phyloP scores from a whole-genome alignment of 352 stramenopile species.

The Peronospora farinosa region DNA sequence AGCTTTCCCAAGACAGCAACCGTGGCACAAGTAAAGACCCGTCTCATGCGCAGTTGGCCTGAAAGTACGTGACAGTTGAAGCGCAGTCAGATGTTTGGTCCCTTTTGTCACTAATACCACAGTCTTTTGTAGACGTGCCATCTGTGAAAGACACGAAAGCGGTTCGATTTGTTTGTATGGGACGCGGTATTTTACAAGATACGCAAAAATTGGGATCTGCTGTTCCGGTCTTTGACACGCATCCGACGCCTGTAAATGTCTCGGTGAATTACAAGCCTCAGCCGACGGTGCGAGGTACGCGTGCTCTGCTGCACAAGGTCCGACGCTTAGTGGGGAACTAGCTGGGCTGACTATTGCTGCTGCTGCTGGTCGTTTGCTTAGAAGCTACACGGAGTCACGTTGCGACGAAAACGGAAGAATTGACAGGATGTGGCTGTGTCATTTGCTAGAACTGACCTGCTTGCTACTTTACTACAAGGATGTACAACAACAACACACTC shows the following conservation, averaged over 20 bases:
- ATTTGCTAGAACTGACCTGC: slow-evolving; percentile 30
- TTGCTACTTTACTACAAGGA: background rate
- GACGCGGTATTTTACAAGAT: slow-evolving; percentile 89
- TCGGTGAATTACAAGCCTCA: slow-evolving; percentile 57
- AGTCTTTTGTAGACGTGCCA: slow-evolving; percentile 31
- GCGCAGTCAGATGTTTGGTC: background rate
- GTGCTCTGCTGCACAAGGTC: slow-evolving; percentile 6
- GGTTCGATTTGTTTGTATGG: slow-evolving; percentile 93
- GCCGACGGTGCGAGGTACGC: slow-evolving; percentile 28
- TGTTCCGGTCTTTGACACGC: slow-evolving; percentile 89
- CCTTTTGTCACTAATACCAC: background rate
- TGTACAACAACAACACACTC: slow-evolving; percentile 19
- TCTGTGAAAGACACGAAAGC: slow-evolving; percentile 47
- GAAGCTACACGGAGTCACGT: slow-evolving; percentile 20
- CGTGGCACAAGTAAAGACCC: slow-evolving; percentile 55
- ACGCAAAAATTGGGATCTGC: slow-evolving; percentile 74
- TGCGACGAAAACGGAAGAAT: slow-evolving; percentile 36
- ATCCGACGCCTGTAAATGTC: slow-evolving; percentile 94
- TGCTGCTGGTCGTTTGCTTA: slow-evolving; percentile 3
- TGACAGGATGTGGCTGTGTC: slow-evolving; percentile 56
- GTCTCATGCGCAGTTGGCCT: slow-evolving; percentile 69
- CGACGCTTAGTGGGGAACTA: slow-evolving; percentile 3
- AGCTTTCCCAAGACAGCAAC: slow-evolving; percentile 40
- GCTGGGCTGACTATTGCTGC: slow-evolving; percentile 9
- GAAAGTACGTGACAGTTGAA: slow-evolving; percentile 24